These are phyloP conservation scores for Oryza longistaminata DNA, from an alignment of 176 grass and related monocot genomes.

Conservation along the genomic window DNA sequence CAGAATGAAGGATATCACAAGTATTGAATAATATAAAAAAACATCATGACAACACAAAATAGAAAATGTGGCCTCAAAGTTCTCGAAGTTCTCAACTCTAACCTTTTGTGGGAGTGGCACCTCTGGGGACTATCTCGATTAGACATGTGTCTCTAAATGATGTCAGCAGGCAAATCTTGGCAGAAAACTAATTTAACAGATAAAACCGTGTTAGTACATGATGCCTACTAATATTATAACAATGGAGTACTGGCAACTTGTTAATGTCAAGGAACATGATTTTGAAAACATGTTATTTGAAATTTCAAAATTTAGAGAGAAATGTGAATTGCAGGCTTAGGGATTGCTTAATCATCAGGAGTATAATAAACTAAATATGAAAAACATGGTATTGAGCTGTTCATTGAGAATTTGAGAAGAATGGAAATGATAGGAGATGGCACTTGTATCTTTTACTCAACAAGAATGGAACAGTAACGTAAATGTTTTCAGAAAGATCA, in stretches of 20 bases:
- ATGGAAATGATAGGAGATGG: background rate
- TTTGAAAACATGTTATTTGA: background rate
- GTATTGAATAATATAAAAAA: background rate
- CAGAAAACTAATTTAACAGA: conserved; percentile 65
- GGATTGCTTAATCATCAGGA: background rate
- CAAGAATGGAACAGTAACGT: background rate
- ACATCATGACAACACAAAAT: background rate
- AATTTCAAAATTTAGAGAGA: conserved; percentile 2
- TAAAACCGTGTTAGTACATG: conserved; percentile 26
- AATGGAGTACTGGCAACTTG: conserved; percentile 13
- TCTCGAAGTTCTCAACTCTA: conserved; percentile 22
- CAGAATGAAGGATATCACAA: conserved; percentile 20
- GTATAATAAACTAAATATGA: background rate
- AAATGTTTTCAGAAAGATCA: conserved; percentile 11
- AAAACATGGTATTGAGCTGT: background rate
- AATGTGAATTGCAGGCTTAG: background rate
- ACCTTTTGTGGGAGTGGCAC: conserved; percentile 80
- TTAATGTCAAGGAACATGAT: background rate
- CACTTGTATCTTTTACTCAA: background rate
- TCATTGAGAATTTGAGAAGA: background rate
- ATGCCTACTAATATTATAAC: conserved; percentile 9
- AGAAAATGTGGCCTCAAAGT: background rate
- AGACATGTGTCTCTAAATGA: conserved; percentile 94
- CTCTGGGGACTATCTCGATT: conserved; percentile 92
- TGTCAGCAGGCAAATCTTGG: conserved; percentile 91